Percentiles rank a stretch among this genome's conserved stretches.
Conservation (phyloP, 1,284 basidiomycete species). For the Microbotryum scabiosae region DNA sequence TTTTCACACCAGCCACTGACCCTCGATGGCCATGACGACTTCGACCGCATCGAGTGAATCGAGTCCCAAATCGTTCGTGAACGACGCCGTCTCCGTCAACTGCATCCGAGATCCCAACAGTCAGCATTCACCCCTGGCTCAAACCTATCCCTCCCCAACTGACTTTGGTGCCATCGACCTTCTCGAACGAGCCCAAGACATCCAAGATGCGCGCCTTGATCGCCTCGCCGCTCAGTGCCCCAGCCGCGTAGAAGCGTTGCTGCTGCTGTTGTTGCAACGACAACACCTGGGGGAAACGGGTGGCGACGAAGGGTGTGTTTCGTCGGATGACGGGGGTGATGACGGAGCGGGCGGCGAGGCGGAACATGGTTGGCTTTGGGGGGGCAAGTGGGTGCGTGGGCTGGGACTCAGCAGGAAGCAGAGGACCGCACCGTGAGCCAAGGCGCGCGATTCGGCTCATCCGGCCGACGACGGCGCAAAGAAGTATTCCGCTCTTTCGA, state of each 20-base stretch:
- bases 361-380: constrained; percentile 15
- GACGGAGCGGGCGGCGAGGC: constrained; percentile 22
- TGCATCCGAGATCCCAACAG: constrained; percentile 39
- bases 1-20: constrained; percentile 9
- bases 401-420: too few relatives aligned
- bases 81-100: constrained; percentile 67
- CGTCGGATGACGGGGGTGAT: constrained; percentile 11
- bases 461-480: too few relatives aligned
- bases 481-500: neutral
- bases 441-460: too few relatives aligned
- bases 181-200: constrained; percentile 90
- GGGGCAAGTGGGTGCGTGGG: too few relatives aligned
- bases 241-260: constrained; percentile 59
- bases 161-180: constrained; percentile 80
- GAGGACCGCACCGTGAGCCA: too few relatives aligned
- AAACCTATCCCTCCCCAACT: constrained; percentile 17
- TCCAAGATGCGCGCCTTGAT: constrained; percentile 78
- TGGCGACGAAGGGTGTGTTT: constrained; percentile 10
- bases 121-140: neutral
- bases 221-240: constrained; percentile 61
- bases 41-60: constrained; percentile 98
- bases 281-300: neutral
- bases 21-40: constrained; percentile 97
- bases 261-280: constrained; percentile 5
- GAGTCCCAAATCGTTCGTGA: constrained; percentile 80